Conservation (phyloP, 1,284 basidiomycete species). For the Peniophora sp. region DNA sequence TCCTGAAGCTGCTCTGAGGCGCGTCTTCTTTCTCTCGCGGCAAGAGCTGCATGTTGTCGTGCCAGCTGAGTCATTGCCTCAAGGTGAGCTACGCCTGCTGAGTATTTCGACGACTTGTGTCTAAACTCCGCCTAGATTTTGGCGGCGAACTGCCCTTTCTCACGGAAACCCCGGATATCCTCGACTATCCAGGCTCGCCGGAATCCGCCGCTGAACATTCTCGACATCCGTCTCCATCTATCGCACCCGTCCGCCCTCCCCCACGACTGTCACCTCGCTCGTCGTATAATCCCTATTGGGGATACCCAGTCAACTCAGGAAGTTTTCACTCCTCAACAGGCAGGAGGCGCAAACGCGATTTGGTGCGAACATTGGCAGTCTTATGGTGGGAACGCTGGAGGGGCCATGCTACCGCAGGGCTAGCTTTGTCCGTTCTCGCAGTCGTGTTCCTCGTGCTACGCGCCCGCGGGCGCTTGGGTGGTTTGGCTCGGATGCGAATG, state of each 20-base stretch:
- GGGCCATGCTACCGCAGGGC: slow-evolving; percentile 23
- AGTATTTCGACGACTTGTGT: neutral
- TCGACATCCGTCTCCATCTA: neutral
- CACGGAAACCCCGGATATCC: slow-evolving; percentile 30
- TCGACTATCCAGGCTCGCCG: neutral
- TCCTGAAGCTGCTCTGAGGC: slow-evolving; percentile 59
- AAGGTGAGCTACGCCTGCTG: slow-evolving; percentile 39
- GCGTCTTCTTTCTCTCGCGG: slow-evolving; percentile 66
- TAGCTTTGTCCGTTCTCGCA: slow-evolving; percentile 20
- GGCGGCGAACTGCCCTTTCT: slow-evolving; percentile 47
- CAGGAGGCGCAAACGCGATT: slow-evolving; percentile 63
- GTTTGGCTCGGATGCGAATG: neutral
- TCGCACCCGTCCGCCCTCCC: neutral
- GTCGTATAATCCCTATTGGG: slow-evolving; percentile 71
- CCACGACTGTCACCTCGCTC: slow-evolving; percentile 43
- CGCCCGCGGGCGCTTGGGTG: slow-evolving; percentile 8
- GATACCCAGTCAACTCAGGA: slow-evolving; percentile 54
- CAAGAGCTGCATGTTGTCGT: slow-evolving; percentile 57
- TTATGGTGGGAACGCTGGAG: slow-evolving; percentile 65
- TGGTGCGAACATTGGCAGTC: slow-evolving; percentile 53
- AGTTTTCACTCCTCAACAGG: slow-evolving; percentile 20
- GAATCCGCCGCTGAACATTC: slow-evolving; percentile 11
- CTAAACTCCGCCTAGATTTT: slow-evolving; percentile 37
- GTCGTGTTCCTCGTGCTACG: slow-evolving; percentile 9
- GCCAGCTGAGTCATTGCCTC: slow-evolving; percentile 42